phyloP scores from a whole-genome alignment of 2,329 filamentous ascomycete genomes.

The Diaporthe destruens region DNA sequence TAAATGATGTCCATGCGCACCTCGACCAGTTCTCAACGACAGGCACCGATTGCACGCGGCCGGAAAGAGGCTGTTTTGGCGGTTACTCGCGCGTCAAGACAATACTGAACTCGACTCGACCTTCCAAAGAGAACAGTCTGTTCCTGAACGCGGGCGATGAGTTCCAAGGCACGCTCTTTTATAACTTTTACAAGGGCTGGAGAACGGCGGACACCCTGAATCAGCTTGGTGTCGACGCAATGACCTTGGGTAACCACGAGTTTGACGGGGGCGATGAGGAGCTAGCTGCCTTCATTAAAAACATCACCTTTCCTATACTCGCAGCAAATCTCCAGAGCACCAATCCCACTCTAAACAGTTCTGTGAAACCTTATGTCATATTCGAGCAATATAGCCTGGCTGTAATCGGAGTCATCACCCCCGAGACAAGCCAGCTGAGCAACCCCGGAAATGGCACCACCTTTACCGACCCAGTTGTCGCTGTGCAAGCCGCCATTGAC shows the following conservation, averaged over 20 bases:
- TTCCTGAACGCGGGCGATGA: constrained; percentile 77
- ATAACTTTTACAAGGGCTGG: constrained; percentile 74
- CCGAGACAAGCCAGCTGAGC: constrained; percentile 69
- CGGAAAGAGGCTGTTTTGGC: constrained; percentile 70
- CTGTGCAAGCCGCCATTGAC: constrained; percentile 72
- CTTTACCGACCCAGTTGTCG: constrained; percentile 68
- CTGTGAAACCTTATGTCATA: constrained; percentile 75
- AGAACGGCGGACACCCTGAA: constrained; percentile 78
- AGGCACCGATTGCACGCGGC: constrained; percentile 71
- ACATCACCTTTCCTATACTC: constrained; percentile 74
- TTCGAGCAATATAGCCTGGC: constrained; percentile 72
- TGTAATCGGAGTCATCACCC: constrained; percentile 72
- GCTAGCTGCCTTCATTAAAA: constrained; percentile 71
- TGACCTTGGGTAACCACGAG: constrained; percentile 77
- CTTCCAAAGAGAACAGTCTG: constrained; percentile 70
- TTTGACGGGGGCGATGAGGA: constrained; percentile 74
- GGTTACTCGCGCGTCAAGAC: constrained; percentile 75
- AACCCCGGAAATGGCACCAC: constrained; percentile 68
- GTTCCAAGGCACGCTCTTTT: constrained; percentile 77
- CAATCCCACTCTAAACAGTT: constrained; percentile 69
- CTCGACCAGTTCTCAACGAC: constrained; percentile 72
- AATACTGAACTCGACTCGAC: constrained; percentile 68
- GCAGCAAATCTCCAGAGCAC: constrained; percentile 74
- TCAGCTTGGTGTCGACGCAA: constrained; percentile 74
- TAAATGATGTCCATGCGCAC: constrained; percentile 78